Evolutionary conservation across 345 rosid genomes (phyloP).

Genomic region (Nasturtium officinale): DNA sequence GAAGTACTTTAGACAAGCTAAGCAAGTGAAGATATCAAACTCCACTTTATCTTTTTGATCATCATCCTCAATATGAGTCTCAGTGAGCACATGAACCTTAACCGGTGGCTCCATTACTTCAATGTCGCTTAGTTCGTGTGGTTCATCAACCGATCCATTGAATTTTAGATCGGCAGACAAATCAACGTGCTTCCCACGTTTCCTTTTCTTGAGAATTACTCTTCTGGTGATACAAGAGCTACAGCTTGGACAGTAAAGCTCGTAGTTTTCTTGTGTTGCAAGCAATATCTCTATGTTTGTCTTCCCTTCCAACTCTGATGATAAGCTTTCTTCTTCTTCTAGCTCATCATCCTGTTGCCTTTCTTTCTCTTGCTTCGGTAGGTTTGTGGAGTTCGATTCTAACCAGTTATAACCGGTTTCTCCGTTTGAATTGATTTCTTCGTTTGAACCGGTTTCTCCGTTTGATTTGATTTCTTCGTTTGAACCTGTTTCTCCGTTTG

Average conservation of each 20-base stretch:
- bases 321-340: not conserved
- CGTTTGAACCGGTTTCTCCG: not conserved
- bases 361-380: not conserved
- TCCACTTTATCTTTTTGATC: constrained; percentile 25
- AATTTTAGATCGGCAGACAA: constrained; percentile 30
- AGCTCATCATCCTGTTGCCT: constrained; percentile 4
- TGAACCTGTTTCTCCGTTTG: too few relatives aligned
- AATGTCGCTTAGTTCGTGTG: constrained; percentile 1
- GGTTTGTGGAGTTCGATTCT: constrained; percentile 24
- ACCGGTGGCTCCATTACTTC: constrained; percentile 30
- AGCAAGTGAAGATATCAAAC: constrained; percentile 54
- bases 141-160: not conserved
- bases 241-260: constrained; percentile 79
- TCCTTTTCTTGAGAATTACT: constrained; percentile 57
- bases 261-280: constrained; percentile 69
- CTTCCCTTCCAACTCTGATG: constrained; percentile 32
- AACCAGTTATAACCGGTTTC: constrained; percentile 4
- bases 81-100: constrained; percentile 3
- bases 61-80: constrained; percentile 17
- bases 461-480: too few relatives aligned
- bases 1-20: constrained; percentile 70
- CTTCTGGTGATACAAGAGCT: constrained; percentile 65
- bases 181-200: constrained; percentile 32
- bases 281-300: constrained; percentile 60
- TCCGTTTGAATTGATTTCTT: not conserved